Percentiles rank a stretch among this genome's conserved stretches.
These are phyloP conservation scores for Cladosporium sphaerospermum DNA, from an alignment of 2,329 filamentous ascomycete species.

Conservation along the genomic window DNA sequence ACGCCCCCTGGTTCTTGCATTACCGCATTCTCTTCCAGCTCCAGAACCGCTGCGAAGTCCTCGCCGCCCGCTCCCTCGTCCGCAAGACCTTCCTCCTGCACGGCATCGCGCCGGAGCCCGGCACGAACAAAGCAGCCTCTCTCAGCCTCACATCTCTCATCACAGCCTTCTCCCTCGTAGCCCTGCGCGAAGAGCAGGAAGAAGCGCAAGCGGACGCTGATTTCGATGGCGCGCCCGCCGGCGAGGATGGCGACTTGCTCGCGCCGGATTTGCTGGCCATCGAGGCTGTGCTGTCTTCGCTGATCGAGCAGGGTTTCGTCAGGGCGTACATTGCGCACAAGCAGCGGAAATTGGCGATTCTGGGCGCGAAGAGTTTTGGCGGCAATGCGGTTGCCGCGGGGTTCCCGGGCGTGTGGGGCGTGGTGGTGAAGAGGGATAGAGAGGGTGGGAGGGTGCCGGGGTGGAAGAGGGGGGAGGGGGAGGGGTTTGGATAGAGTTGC, in stretches of 20 bases:
- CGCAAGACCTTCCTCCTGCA: constrained; percentile 72
- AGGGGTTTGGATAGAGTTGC: no score
- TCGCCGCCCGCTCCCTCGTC: constrained; percentile 78
- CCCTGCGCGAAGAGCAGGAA: constrained; percentile 23
- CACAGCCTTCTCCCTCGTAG: constrained; percentile 24
- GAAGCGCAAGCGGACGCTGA: constrained; percentile 28
- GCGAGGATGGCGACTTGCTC: neutral
- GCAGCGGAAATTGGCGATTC: constrained; percentile 71
- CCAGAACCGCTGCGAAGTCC: constrained; percentile 67
- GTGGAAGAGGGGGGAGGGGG: constrained; percentile 50
- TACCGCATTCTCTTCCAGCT: constrained; percentile 71
- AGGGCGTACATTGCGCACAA: constrained; percentile 78
- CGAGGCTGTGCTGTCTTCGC: constrained; percentile 64
- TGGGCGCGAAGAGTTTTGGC: constrained; percentile 57
- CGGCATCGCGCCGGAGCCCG: constrained; percentile 60
- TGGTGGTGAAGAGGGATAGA: constrained; percentile 56
- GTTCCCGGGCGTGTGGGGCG: constrained; percentile 69
- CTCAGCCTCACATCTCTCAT: constrained; percentile 59
- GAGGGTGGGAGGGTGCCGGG: constrained; percentile 61
- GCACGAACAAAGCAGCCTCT: constrained; percentile 28
- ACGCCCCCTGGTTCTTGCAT: constrained; percentile 67
- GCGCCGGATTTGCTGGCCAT: constrained; percentile 20
- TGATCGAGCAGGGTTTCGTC: constrained; percentile 74
- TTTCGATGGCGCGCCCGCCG: constrained; percentile 13
- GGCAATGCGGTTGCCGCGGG: constrained; percentile 59